Evolutionary conservation across 2,329 filamentous ascomycete genomes (phyloP), one percentile per base, ranked within the genome.

Genomic region (Exophiala aquamarina): DNA sequence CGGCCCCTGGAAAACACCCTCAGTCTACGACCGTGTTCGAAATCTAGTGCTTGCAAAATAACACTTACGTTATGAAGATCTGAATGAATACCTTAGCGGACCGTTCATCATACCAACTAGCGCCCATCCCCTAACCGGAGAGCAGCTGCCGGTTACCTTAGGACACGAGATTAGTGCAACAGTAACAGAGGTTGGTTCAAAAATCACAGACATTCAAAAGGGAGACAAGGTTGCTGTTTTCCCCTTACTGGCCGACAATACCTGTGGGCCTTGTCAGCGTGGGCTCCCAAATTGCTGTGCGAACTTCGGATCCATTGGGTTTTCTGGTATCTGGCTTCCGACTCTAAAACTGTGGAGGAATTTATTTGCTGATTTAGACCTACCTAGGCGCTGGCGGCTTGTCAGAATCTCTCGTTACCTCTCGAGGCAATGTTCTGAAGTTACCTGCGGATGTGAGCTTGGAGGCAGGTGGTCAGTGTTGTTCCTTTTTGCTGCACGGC

Each of bases 81-180:
- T 74, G 7, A 71, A 75, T 47, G 72, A 74, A 54, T 74, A 72
- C 49, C 60, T 71, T 14, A 66, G 65, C 39, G 71, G 70, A 2
- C 65, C 71, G 10, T 69, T 64, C 36, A 59, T 74, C 13, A 74
- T 71, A 50, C 74, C 74, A 2, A 72, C 23, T 4, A 72, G 65
- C 10, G 73, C 75, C 5, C 76, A 79, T 62, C 73, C 74, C 2
- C 72, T 78, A 46, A 79, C 75, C 2, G 67, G 68, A 32, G 75
- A 75, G 58, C 69, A 63, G 9, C 66, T 73, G 3, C 75, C 72
- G n/a, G 46, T 77, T 46, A 76, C 73, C 1, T 69, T 78, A 44
- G 75, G 75, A 8, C 74, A 78, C 53, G 75, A 77, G 51, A 76
- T 77, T 56, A 71, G 67, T 40, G 75, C 72, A 5, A 64, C 67